Percentiles rank a stretch among this genome's conserved stretches.
These are phyloP conservation scores for Pseudogymnoascus sp. DNA, from an alignment of 2,329 filamentous ascomycete genomes.

Conservation along the genomic window DNA sequence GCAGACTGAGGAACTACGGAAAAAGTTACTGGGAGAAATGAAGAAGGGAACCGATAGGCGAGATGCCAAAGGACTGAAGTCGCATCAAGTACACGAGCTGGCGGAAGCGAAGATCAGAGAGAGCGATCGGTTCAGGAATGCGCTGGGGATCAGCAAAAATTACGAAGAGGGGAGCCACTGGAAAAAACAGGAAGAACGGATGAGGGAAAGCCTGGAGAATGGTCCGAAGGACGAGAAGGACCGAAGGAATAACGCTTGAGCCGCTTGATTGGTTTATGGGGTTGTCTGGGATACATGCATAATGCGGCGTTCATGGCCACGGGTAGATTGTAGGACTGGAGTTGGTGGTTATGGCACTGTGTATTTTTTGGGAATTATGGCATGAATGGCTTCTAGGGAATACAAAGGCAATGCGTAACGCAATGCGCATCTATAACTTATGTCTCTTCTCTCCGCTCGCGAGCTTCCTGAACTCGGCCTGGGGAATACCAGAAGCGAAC, in stretches of 20 bases:
- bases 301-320: constrained; percentile 1
- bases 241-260: background rate
- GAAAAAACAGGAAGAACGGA: constrained; percentile 72
- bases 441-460: constrained; percentile 87
- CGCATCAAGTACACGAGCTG: constrained; percentile 91
- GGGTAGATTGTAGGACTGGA: background rate
- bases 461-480: constrained; percentile 81
- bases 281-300: background rate
- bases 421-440: constrained; percentile 57
- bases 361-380: background rate
- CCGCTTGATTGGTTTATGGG: background rate
- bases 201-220: constrained; percentile 38
- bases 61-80: constrained; percentile 60
- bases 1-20: constrained; percentile 58
- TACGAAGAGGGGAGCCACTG: constrained; percentile 84
- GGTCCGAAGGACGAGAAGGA: constrained; percentile 17
- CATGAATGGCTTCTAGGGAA: constrained; percentile 5
- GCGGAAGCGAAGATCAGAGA: constrained; percentile 95
- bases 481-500: constrained; percentile 60
- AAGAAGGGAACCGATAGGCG: constrained; percentile 31
- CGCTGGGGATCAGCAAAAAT: constrained; percentile 77
- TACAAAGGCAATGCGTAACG: constrained; percentile 5
- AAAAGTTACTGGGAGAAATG: constrained; percentile 46
- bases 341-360: background rate
- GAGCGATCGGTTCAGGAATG: constrained; percentile 78